These are phyloP conservation scores for Barnettozyma siamensis DNA, from an alignment of 805 yeast genomes.

Conservation along the genomic window DNA sequence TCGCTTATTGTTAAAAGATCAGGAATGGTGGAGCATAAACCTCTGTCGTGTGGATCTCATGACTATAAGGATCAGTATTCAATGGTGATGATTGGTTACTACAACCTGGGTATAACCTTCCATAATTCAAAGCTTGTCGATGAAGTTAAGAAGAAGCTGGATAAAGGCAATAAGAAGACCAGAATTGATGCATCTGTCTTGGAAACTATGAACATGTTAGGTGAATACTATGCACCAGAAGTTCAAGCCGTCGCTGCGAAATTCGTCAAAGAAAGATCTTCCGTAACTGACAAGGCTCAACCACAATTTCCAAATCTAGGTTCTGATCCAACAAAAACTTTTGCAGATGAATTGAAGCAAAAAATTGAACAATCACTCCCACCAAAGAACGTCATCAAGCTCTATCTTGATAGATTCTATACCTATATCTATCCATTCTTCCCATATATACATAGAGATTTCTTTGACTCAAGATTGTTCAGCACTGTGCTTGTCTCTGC, in stretches of 20 bases:
- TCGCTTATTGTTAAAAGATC: constrained; percentile 21
- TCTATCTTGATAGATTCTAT: constrained; percentile 38
- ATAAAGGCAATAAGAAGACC: constrained; percentile 12
- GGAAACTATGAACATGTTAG: constrained; percentile 15
- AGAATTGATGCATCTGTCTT: constrained; percentile 22
- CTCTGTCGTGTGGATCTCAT: constrained; percentile 17
- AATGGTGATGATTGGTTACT: constrained; percentile 19
- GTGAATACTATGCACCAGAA: constrained; percentile 19
- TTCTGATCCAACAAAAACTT: constrained; percentile 8
- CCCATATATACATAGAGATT: constrained; percentile 39
- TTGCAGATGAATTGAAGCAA: constrained; percentile 28
- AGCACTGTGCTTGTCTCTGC: constrained; percentile 31
- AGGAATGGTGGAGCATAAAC: constrained; percentile 24
- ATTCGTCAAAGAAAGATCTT: constrained; percentile 17
- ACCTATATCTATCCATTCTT: constrained; percentile 39
- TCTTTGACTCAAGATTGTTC: constrained; percentile 28
- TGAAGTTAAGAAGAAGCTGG: constrained; percentile 4
- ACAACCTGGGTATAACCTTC: constrained; percentile 16
- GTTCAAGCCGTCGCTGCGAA: constrained; percentile 14
- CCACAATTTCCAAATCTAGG: constrained; percentile 9
- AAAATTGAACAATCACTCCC: constrained; percentile 35
- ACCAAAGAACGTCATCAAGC: constrained; percentile 32
- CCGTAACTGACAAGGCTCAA: constrained; percentile 9
- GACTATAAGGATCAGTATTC: constrained; percentile 20
- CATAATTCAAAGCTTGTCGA: constrained; percentile 10